Conservation (phyloP, 176 grass and related monocot species). For the Carex scoparia region DNA sequence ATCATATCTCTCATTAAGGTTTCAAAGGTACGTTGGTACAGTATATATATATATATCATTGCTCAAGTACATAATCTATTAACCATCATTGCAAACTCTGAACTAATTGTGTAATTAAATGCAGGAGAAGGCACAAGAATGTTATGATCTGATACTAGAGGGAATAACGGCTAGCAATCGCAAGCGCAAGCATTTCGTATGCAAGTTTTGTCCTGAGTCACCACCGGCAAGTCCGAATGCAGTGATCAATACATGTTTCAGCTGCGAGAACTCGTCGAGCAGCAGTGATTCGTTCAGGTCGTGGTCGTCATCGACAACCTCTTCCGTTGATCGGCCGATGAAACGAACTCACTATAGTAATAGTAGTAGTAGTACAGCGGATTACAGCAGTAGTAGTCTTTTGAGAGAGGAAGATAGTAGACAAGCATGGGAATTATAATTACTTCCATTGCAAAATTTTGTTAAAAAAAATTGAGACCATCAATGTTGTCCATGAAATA, state of each 20-base stretch:
- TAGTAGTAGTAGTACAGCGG: neutral
- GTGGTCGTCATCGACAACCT: conserved; percentile 28
- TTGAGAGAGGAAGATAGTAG: conserved; percentile 54
- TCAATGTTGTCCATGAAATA: conserved; percentile 9
- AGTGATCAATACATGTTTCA: conserved; percentile 61
- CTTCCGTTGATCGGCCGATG: conserved; percentile 31
- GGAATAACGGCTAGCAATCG: neutral
- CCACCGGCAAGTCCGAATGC: conserved; percentile 53
- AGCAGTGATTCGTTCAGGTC: conserved; percentile 25
- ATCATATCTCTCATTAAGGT: conserved; percentile 24
- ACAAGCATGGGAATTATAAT: conserved; percentile 29
- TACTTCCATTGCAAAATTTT: neutral
- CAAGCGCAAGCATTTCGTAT: conserved; percentile 25
- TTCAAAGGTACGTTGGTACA: conserved; percentile 22
- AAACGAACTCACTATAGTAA: conserved; percentile 16
- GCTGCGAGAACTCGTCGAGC: conserved; percentile 52
- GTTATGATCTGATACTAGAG: conserved; percentile 47
- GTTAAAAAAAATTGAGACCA: neutral
- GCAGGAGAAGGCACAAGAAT: conserved; percentile 56
- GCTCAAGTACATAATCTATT: neutral
- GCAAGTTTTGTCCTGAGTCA: conserved; percentile 24
- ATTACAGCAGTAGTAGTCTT: neutral
- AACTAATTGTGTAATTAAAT: neutral
- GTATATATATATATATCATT: neutral
- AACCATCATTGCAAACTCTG: neutral